Evolutionary conservation across 2,329 filamentous ascomycete species (phyloP).

Genomic region (Sphaerulina populicola): DNA sequence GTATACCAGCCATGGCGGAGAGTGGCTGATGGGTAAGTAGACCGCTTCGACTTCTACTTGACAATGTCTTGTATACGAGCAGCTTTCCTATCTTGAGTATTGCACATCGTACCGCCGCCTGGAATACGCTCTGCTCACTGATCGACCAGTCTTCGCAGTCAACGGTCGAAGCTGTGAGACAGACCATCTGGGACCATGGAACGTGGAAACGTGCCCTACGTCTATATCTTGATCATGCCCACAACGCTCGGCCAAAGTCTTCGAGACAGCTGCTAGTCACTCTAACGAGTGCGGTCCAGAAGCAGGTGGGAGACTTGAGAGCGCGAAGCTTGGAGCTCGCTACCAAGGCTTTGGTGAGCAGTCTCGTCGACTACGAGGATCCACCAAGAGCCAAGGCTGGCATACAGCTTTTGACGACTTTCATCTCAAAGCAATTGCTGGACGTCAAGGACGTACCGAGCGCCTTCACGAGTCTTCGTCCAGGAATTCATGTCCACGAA

Average conservation of each 20-base stretch:
- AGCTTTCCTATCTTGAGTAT: constrained; percentile 19
- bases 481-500: not conserved
- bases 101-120: constrained; percentile 40
- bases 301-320: constrained; percentile 2
- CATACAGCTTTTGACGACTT: constrained; percentile 18
- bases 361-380: constrained; percentile 15
- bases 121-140: constrained; percentile 41
- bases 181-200: constrained; percentile 30
- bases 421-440: constrained; percentile 18
- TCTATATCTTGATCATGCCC: constrained; percentile 38
- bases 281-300: constrained; percentile 34
- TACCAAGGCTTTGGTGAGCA: not conserved
- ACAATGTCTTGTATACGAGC: constrained; percentile 20
- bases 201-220: constrained; percentile 36
- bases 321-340: not conserved
- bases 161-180: constrained; percentile 19
- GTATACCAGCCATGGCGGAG: constrained; percentile 2
- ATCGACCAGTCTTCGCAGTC: constrained; percentile 36
- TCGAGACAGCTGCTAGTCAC: constrained; percentile 40
- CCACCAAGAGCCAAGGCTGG: constrained; percentile 15
- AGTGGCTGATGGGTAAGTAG: constrained; percentile 24
- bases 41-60: constrained; percentile 15
- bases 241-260: constrained; percentile 41
- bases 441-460: constrained; percentile 7
- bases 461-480: not conserved